Conservation (phyloP, 2,329 filamentous ascomycete species). For the Exophiala calicioides region DNA sequence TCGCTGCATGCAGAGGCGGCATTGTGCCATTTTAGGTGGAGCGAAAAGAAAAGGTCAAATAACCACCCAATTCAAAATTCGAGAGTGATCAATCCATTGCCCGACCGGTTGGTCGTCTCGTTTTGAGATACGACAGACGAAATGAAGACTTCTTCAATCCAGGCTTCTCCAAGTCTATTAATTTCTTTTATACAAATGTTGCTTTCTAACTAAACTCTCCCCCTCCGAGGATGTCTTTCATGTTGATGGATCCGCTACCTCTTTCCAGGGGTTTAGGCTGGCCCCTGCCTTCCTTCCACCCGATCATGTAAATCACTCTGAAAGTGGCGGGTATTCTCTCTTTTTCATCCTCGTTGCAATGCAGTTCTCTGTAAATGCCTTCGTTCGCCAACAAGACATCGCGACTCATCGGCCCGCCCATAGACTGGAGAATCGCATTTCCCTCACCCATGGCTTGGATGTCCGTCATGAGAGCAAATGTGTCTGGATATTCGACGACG, state of each 20-base stretch:
- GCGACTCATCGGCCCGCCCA: constrained; percentile 72
- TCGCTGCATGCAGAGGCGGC: constrained; percentile 8
- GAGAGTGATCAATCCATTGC: neutral
- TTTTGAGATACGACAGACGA: too few relatives aligned
- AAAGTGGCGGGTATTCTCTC: constrained; percentile 80
- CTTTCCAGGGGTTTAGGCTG: constrained; percentile 79
- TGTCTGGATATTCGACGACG: constrained; percentile 88
- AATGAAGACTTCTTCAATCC: too few relatives aligned
- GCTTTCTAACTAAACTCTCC: constrained; percentile 37
- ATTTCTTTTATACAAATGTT: constrained; percentile 10
- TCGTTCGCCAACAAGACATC: constrained; percentile 87
- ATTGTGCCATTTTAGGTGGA: constrained; percentile 18
- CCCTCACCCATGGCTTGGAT: constrained; percentile 95
- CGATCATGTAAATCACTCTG: constrained; percentile 96
- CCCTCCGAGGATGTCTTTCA: constrained; percentile 74
- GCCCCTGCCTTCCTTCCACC: constrained; percentile 82
- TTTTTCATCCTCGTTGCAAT: constrained; percentile 66
- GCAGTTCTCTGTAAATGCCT: constrained; percentile 82
- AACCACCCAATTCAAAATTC: constrained; percentile 9
- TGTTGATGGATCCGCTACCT: constrained; percentile 81
- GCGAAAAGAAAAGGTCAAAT: constrained; percentile 2
- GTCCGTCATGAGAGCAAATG: constrained; percentile 88
- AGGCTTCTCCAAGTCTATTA: neutral
- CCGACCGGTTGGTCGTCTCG: too few relatives aligned
- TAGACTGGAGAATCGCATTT: constrained; percentile 74